phyloP scores from a whole-genome alignment of 2,329 filamentous ascomycete genomes.

The Aspergillus thermomutatus region DNA sequence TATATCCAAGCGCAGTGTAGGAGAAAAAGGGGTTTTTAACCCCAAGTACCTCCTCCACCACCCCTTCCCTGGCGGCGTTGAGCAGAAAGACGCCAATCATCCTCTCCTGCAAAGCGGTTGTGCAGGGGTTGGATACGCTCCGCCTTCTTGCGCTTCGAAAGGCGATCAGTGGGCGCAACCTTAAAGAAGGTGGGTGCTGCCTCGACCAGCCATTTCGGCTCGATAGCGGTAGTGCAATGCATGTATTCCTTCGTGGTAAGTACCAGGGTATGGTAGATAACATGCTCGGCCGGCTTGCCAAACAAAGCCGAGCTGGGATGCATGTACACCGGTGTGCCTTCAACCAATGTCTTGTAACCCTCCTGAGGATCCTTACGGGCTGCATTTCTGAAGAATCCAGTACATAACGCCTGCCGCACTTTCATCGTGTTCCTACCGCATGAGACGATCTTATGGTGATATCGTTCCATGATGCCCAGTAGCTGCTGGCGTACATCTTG shows the following conservation, averaged over 20 bases:
- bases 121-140: slow-evolving; percentile 94
- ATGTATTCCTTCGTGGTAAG: slow-evolving; percentile 84
- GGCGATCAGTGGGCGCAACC: slow-evolving; percentile 78
- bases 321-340: slow-evolving; percentile 91
- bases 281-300: slow-evolving; percentile 93
- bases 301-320: slow-evolving; percentile 91
- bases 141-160: slow-evolving; percentile 89
- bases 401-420: slow-evolving; percentile 84
- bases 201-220: slow-evolving; percentile 91
- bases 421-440: slow-evolving; percentile 85
- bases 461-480: slow-evolving; percentile 88
- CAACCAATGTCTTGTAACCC: slow-evolving; percentile 95
- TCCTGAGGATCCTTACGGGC: slow-evolving; percentile 94
- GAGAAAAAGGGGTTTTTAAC: slow-evolving; percentile 27
- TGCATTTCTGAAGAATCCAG: slow-evolving; percentile 92
- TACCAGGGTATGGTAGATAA: slow-evolving; percentile 72
- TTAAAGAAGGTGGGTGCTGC: slow-evolving; percentile 99
- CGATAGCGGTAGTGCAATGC: slow-evolving; percentile 89
- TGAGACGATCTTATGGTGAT: slow-evolving; percentile 75
- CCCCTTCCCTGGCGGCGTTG: slow-evolving; percentile 81
- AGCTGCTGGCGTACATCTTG: slow-evolving; percentile 92
- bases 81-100: slow-evolving; percentile 90
- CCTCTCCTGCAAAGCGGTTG: slow-evolving; percentile 86
- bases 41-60: slow-evolving; percentile 92
- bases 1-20: slow-evolving; percentile 1